Evolutionary conservation across 2,329 filamentous ascomycete species (phyloP), one percentile per base, ranked within the genome.

Genomic region (Orbilia ellipsospora): DNA sequence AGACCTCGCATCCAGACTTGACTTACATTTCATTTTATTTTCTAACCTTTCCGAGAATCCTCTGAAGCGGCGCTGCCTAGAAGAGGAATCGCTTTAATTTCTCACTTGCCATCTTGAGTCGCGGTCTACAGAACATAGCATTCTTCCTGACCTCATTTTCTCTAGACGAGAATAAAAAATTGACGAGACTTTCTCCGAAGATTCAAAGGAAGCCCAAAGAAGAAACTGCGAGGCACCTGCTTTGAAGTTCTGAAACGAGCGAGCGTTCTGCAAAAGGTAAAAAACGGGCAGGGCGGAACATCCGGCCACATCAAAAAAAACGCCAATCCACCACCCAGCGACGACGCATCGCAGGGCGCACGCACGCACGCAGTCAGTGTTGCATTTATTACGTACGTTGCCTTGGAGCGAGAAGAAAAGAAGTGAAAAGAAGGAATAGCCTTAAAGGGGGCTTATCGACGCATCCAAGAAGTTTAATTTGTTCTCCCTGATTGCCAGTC

Each of bases 51-150:
- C 48, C n/a, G 16, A 52, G 31, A 52, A 52, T 52, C n/a, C 48
- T 18, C 20, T 55, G 16, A 10, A 20, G 7, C 20, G 31, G 55
- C 50, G 57, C 28, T 68, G 70, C 70, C 63, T 74, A 68, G 42
- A 56, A 60, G n/a, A 42, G 8, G 20, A 54, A 51, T 44, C 18
- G 60, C 48, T 52, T 42, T 51, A 55, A 63, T 20, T 59, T 72
- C 67, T 65, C 60, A 72, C 67, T 65, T 72, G 42, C 67, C 60
- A 16, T 64, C 59, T 72, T 55, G 67, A 64, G 60, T 52, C 26
- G 4, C 48, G 20, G 18, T 4, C 7, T 52, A 20, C 20, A 20
- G 5, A n/a, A 18, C 48, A 18, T 52, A 23, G 31, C 44, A 23
- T 66, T 40, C 16, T 52, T 59, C 20, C 28, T 59, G 31, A 42